Conservation (phyloP, 352 stramenopile genomes). For the Phytophthora melonis region DNA sequence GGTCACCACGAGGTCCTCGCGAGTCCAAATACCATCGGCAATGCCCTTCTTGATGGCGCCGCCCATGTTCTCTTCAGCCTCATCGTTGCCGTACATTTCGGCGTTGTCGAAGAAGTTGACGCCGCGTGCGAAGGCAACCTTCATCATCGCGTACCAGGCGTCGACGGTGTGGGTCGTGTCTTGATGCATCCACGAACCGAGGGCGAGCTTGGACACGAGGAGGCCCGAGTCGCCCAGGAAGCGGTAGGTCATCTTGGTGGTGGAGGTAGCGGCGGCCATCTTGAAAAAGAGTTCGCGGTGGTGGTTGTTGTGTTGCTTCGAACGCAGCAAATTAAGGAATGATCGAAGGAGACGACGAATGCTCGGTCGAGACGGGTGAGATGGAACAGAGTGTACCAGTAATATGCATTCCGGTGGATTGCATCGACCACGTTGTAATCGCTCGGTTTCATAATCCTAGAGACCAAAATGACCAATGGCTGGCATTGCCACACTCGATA, state of each 20-base stretch:
- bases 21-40: conserved; percentile 25
- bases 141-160: not conserved
- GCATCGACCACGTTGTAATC: no score
- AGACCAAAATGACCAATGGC: no score
- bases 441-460: no score
- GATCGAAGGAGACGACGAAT: no score
- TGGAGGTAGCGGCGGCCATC: not conserved
- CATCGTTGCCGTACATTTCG: conserved; percentile 18
- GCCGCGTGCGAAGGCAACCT: not conserved
- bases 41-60: conserved; percentile 41
- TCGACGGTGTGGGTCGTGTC: not conserved
- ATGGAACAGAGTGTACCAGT: no score
- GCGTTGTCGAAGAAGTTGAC: conserved; percentile 8
- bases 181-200: not conserved
- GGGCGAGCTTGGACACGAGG: not conserved
- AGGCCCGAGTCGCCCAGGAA: not conserved
- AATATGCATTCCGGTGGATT: no score
- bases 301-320: not conserved
- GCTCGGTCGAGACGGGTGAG: no score
- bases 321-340: not conserved
- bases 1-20: conserved; percentile 30
- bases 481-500: no score
- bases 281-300: not conserved
- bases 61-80: conserved; percentile 32
- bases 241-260: not conserved